Percentiles rank a stretch among this genome's conserved stretches.
Conservation (phyloP, 441 rosid species). For the Caryocar brasiliense region DNA sequence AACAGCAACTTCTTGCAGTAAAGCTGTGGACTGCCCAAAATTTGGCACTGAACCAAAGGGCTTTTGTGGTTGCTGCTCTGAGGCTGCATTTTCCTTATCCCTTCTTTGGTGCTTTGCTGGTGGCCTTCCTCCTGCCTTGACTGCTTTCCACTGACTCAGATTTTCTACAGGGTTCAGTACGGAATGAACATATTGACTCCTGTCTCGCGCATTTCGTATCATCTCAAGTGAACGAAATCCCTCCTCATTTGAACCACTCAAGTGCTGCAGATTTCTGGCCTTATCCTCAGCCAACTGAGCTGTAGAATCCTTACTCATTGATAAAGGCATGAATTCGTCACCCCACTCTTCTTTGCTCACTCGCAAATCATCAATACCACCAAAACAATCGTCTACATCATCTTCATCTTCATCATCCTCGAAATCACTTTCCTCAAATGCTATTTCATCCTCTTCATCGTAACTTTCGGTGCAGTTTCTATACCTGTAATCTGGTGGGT, state of each 20-base stretch:
- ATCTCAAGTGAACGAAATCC: neutral
- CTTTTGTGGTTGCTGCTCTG: slow-evolving; percentile 4
- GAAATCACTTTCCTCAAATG: slow-evolving; percentile 42
- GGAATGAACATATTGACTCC: slow-evolving; percentile 12
- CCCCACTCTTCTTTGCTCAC: slow-evolving; percentile 18
- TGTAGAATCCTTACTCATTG: slow-evolving; percentile 4
- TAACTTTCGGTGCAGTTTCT: slow-evolving; percentile 40
- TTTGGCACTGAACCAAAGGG: slow-evolving; percentile 12
- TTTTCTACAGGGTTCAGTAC: slow-evolving; percentile 37
- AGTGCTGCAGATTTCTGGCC: slow-evolving; percentile 7
- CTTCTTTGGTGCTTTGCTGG: slow-evolving; percentile 9
- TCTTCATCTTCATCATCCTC: slow-evolving; percentile 35
- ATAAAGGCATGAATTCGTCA: neutral
- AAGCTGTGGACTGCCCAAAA: no score
- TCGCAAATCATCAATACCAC: slow-evolving; percentile 25
- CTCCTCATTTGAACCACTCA: slow-evolving; percentile 6
- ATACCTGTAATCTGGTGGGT: slow-evolving; percentile 41
- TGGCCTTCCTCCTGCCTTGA: slow-evolving; percentile 15
- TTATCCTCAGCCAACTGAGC: slow-evolving; percentile 4
- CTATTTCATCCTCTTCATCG: slow-evolving; percentile 41
- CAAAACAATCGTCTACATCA: slow-evolving; percentile 11
- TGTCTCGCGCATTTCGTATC: slow-evolving; percentile 7
- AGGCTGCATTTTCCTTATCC: slow-evolving; percentile 36
- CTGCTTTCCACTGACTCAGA: slow-evolving; percentile 19
- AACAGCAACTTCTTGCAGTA: slow-evolving; percentile 24